Base-by-base conservation (phyloP, 352 stramenopile genomes). In the Globisporangium abappressorium region DNA sequence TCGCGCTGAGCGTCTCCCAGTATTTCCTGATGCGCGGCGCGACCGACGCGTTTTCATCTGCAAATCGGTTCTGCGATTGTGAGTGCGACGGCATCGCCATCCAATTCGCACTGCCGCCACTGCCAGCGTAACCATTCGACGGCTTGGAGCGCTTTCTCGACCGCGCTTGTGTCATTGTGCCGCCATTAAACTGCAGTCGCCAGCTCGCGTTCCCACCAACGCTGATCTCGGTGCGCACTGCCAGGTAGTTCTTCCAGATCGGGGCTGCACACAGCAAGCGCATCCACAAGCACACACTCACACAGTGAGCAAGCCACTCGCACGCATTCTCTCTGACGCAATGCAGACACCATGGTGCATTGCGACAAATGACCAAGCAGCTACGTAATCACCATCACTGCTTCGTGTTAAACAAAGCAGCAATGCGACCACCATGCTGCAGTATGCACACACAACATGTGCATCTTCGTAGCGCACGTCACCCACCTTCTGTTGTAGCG, bases 171-270 rank as follows among this genome's bases (percentile, higher is more conserved):
- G 55, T 61, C 55, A 30, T 28, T 28, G 3, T 14, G 30, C 41
- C 56, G 12, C 3, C 20, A 41, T 56, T 68, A 8, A 6, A 18
- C 14, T 66, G 34, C 6, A 57, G 6, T 0, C 33, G 26, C 47
- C 47, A 43, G 24, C 33, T 51, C 2, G 22, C 30, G 30, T 7
- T 65, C n/a, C 26, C 38, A 1, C 15, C 9, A 8, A 24, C 20
- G 55, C 56, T 62, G 30, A 53, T 38, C 26, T 75, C 73, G 11
- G 69, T 75, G 51, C 84, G 81, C 14, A 83, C 73, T 53, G 73
- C 70, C 49, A 92, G 60, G 64, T 92, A 92, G 46, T 65, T 75
- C 64, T 85, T 89, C 84, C 84, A 92, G n/a, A 90, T 79, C 26
- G 78, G 82, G 24, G 84, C 84, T 90, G 54, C 22, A 30, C 30